Evolutionary conservation across 2,329 filamentous ascomycete species (phyloP), one percentile per base, ranked within the genome.

Genomic region (Fusarium napiforme): DNA sequence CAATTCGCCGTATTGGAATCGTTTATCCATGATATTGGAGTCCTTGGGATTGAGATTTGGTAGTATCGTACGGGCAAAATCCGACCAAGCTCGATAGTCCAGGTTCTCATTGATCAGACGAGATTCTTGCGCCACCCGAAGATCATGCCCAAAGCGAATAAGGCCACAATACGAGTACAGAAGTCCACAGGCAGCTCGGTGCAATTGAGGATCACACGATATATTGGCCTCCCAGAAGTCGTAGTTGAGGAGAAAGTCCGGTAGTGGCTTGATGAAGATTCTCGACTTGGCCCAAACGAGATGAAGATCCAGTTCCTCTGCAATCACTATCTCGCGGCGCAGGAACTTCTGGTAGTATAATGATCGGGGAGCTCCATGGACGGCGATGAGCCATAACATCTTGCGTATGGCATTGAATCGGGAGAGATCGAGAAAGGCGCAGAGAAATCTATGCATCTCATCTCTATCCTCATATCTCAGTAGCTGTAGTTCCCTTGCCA

Each of bases 91-190:
- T 42, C 32, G 30, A 14, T 40, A 53, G 15, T 37, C 21, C 37
- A 60, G 10, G 7, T 53, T 37, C 16, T 36, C 28, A 42, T 42
- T 26, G 26, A 60, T 26, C 1, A 60, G 46, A 4, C 21, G 30
- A 21, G 3, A 53, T 18, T 60, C 58, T 19, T 60, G 30, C 12
- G 46, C 58, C 9, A 60, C 36, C n/a, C 26, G 36, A 9, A 60
- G 28, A 7, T 60, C 58, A 36, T 60, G 28, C 3, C 36, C 7
- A 10, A 60, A 60, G 2, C 58, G 58, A 28, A 60, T 53, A 12
- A 60, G 58, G n/a, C 58, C 58, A 9, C 58, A 60, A 21, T 53
- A 60, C 4, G 58, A 60, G 45, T 60, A 60, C 7, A 60, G 37
- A n/a, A 60, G 58, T 2, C 46, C 58, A 15, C 58, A 60, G 2